Evolutionary conservation across 371 early-diverging fungal genomes (phyloP).

Genomic region (Mycotypha africana): DNA sequence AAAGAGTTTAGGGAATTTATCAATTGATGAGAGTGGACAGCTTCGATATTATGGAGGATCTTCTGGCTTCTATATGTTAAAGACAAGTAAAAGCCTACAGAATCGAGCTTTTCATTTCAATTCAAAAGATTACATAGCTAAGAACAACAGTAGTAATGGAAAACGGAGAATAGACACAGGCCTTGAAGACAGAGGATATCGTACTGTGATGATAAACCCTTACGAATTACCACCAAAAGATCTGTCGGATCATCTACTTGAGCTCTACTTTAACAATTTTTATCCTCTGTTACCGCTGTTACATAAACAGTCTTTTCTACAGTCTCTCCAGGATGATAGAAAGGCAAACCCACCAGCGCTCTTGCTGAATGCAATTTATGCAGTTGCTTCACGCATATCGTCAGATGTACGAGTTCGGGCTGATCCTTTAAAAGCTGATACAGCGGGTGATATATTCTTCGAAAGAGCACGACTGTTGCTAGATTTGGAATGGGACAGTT

Average conservation of each 20-base stretch:
- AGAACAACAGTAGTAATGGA: neutral
- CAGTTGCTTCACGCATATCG: slow-evolving; percentile 39
- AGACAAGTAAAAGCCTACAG: slow-evolving; percentile 28
- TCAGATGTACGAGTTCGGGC: slow-evolving; percentile 34
- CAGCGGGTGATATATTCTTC: slow-evolving; percentile 43
- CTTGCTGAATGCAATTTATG: slow-evolving; percentile 45
- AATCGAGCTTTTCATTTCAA: slow-evolving; percentile 32
- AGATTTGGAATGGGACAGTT: slow-evolving; percentile 38
- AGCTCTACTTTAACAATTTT: slow-evolving; percentile 60
- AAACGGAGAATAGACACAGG: no score
- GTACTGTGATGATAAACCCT: slow-evolving; percentile 23
- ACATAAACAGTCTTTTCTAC: slow-evolving; percentile 63
- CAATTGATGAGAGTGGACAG: slow-evolving; percentile 41
- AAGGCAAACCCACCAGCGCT: slow-evolving; percentile 41
- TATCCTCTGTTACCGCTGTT: slow-evolving; percentile 65
- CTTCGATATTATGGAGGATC: slow-evolving; percentile 44
- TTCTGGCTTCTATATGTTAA: slow-evolving; percentile 45
- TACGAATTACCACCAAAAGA: slow-evolving; percentile 56
- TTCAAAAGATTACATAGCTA: slow-evolving; percentile 12
- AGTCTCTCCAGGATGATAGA: slow-evolving; percentile 17
- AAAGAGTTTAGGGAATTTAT: slow-evolving; percentile 15
- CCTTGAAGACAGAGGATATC: no score
- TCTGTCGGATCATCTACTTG: slow-evolving; percentile 57
- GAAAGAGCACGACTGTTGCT: slow-evolving; percentile 38
- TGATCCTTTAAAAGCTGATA: slow-evolving; percentile 26